Conservation (phyloP, 139 green algal species). For the Auxenochlorella pyrenoidosa region DNA sequence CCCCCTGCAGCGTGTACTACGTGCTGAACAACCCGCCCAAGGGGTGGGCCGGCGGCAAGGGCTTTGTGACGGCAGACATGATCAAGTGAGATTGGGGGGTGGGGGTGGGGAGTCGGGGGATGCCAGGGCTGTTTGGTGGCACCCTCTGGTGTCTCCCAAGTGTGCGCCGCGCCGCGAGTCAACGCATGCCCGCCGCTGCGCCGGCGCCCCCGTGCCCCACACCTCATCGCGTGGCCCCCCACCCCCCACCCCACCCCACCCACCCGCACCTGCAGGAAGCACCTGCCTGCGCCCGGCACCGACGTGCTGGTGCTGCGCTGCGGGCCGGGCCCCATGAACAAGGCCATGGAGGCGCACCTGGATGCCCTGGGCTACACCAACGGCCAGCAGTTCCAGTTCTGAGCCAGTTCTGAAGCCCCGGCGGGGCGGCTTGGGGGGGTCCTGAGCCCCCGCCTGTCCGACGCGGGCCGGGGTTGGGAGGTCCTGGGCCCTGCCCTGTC, state of each 20-base stretch:
- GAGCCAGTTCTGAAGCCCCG: too few species aligned
- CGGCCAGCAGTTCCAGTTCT: conserved; percentile 93
- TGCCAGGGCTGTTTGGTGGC: too few species aligned
- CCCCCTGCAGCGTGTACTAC: conserved; percentile 63
- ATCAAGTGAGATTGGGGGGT: conserved; percentile 54
- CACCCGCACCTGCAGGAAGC: too few species aligned
- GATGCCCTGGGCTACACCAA: conserved; percentile 79
- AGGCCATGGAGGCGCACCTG: conserved; percentile 84
- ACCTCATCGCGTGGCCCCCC: too few species aligned
- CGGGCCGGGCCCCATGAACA: conserved; percentile 90
- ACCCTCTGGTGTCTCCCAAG: too few species aligned
- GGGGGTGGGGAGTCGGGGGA: too few species aligned
- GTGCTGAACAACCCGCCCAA: conserved; percentile 68
- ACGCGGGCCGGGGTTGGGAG: too few species aligned
- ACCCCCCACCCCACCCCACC: neutral
- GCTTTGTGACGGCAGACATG: conserved; percentile 85
- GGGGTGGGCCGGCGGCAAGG: conserved; percentile 75
- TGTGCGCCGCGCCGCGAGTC: too few species aligned
- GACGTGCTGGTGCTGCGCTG: conserved; percentile 81
- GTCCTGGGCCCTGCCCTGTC: too few species aligned
- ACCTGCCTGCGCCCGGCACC: conserved; percentile 60
- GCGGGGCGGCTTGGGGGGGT: too few species aligned
- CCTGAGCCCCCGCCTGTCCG: too few species aligned
- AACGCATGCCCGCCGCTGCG: neutral
- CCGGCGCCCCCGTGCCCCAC: too few species aligned